phyloP scores from a whole-genome alignment of 192 early-diverging fungal species.

The Pilaira anomala region DNA sequence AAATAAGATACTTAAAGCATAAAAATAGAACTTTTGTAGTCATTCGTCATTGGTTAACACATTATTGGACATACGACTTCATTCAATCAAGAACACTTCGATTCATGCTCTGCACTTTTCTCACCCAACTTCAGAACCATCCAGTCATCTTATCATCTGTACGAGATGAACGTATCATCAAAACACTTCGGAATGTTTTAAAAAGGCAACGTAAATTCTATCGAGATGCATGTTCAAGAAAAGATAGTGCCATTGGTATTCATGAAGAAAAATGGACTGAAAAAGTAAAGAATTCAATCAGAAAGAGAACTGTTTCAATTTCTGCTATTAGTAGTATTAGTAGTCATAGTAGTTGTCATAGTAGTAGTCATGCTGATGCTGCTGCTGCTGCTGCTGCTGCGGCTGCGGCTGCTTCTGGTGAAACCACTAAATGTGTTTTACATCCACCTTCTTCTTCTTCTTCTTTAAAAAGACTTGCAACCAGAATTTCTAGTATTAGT shows the following conservation, averaged over 20 bases:
- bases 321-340: no score
- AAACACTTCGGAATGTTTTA: slow-evolving; percentile 42
- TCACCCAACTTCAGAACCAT: slow-evolving; percentile 40
- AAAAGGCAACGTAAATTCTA: slow-evolving; percentile 39
- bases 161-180: slow-evolving; percentile 46
- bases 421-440: no score
- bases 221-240: background rate
- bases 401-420: background rate
- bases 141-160: slow-evolving; percentile 36
- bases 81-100: slow-evolving; percentile 42
- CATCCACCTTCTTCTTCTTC: background rate
- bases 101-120: slow-evolving; percentile 45
- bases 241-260: slow-evolving; percentile 26
- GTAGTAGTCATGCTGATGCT: no score
- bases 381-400: slow-evolving; percentile 19
- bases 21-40: slow-evolving; percentile 52
- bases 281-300: slow-evolving; percentile 27
- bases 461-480: no score
- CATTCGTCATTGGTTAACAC: slow-evolving; percentile 51
- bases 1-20: no score
- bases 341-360: no score
- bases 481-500: no score
- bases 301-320: slow-evolving; percentile 27
- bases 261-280: slow-evolving; percentile 22
- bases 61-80: slow-evolving; percentile 52